A percentile compares a stretch with the other conserved stretches of the same genome.
phyloP scores from a whole-genome alignment of 495 filamentous ascomycete species.

The Xylaria castorea region DNA sequence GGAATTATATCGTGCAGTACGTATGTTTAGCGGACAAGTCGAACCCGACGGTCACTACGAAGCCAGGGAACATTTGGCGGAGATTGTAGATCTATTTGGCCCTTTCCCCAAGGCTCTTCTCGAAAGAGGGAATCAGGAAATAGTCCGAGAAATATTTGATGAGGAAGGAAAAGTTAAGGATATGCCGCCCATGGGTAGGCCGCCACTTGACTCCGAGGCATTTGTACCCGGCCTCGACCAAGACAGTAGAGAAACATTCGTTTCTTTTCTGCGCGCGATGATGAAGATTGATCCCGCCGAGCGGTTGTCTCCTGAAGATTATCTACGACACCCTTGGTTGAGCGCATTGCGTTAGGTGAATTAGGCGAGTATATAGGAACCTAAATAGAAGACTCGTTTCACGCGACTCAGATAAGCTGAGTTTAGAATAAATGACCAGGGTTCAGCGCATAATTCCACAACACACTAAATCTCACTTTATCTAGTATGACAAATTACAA shows the following conservation, averaged over 20 bases:
- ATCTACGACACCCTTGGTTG: not conserved
- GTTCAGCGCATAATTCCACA: too few relatives aligned
- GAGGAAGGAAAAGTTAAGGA: constrained; percentile 3
- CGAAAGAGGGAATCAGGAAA: constrained; percentile 31
- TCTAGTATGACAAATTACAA: constrained; percentile 33
- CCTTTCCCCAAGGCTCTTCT: constrained; percentile 36
- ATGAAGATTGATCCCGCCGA: constrained; percentile 10
- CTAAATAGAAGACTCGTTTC: too few relatives aligned
- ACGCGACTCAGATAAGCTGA: too few relatives aligned
- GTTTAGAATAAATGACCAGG: too few relatives aligned
- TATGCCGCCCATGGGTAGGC: not conserved
- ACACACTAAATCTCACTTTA: too few relatives aligned
- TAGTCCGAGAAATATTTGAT: constrained; percentile 26
- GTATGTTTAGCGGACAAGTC: constrained; percentile 10
- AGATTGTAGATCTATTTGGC: constrained; percentile 38
- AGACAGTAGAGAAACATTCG: not conserved
- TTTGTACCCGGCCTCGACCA: not conserved
- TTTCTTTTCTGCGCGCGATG: not conserved
- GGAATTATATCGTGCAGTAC: constrained; percentile 27
- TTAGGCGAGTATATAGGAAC: not conserved
- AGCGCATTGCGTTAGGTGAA: not conserved
- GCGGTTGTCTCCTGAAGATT: not conserved
- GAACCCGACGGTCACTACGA: constrained; percentile 29
- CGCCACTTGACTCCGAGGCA: not conserved
- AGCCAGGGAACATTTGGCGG: constrained; percentile 30